Evolutionary conservation across 2,329 filamentous ascomycete species (phyloP).

Genomic region (Proliferodiscus dingleyae): DNA sequence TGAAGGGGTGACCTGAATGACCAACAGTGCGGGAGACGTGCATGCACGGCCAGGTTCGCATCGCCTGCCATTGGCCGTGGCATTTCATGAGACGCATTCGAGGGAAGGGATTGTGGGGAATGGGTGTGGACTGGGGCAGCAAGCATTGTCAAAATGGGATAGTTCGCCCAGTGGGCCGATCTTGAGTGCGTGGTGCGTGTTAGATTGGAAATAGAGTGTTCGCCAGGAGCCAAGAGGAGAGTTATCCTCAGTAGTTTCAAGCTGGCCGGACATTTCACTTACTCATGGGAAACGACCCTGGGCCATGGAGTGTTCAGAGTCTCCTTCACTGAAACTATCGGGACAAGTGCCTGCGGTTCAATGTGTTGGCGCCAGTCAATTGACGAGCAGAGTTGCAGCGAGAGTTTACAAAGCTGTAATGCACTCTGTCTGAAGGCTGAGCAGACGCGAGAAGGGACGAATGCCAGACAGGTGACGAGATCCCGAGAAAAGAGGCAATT

Average conservation of each 20-base stretch:
- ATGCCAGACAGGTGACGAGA: neutral
- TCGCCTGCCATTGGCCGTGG: slow-evolving; percentile 12
- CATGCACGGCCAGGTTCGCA: slow-evolving; percentile 6
- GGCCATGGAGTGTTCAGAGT: neutral
- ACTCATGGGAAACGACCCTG: neutral
- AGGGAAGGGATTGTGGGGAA: slow-evolving; percentile 7
- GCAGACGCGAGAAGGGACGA: neutral
- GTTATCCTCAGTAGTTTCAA: neutral
- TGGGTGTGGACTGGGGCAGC: slow-evolving; percentile 8
- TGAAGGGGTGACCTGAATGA: slow-evolving; percentile 18
- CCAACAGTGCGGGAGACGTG: slow-evolving; percentile 15
- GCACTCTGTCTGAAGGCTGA: neutral
- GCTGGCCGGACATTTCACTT: neutral
- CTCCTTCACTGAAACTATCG: no score
- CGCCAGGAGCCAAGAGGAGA: neutral
- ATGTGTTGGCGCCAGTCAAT: neutral
- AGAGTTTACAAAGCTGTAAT: neutral
- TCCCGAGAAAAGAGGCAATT: slow-evolving; percentile 20
- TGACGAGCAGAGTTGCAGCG: neutral
- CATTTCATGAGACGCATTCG: slow-evolving; percentile 16
- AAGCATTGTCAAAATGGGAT: slow-evolving; percentile 17
- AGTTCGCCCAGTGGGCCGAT: slow-evolving; percentile 9
- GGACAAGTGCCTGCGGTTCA: no score
- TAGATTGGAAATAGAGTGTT: slow-evolving; percentile 8
- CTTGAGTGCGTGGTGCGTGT: slow-evolving; percentile 4